Base-by-base conservation (phyloP, 116 monocot genomes). In the Phalaenopsis hybrid region DNA sequence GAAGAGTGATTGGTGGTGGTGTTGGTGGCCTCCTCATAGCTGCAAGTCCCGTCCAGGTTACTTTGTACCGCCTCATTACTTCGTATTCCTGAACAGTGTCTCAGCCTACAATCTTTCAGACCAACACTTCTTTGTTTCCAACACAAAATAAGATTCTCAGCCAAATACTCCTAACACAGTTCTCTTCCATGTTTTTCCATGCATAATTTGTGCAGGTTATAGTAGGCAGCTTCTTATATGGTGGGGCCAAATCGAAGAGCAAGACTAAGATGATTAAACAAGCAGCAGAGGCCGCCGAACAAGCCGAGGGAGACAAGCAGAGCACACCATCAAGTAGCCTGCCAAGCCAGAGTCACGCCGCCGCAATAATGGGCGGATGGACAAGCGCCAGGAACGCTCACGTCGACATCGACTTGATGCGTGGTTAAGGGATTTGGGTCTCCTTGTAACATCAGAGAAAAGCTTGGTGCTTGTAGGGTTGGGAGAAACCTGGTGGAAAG, bases 21-120 rank as follows among this genome's bases (percentile, higher is more conserved):
- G 90, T 98, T 57, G 89, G 82, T 58, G 95, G 95, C 41, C n/a
- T 76, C 74, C 89, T 95, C 4, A 87, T 88, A 77, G 98, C 98
- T 12, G 93, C 90, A 79, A 89, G 86, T 33, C 86, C 87, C 44
- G 95, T 95, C 18, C 98, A 98, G 90, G 98, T 61, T 67, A 77
- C 13, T 45, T 79, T 75, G 7, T 13, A 45, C 18, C 43, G 5
- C 15, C 8, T 5, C 23, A 9, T 46, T 46, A 75, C 1, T 75
- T 75, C 13, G 45, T n/a, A 75, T 48, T 13, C n/a, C 17, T 45
- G 6, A 55, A n/a, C n/a, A 55, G 4, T 16, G 16, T 55, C 55
- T 55, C 15, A 49, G 49, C 7, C 49, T 49, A 1, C 49, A 49
- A 8, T 8, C 49, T 49, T 49, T 8, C 55, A 16, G 15, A 15